These are phyloP conservation scores for Penicillium crustosum DNA, from an alignment of 2,329 filamentous ascomycete genomes.

Conservation along the genomic window DNA sequence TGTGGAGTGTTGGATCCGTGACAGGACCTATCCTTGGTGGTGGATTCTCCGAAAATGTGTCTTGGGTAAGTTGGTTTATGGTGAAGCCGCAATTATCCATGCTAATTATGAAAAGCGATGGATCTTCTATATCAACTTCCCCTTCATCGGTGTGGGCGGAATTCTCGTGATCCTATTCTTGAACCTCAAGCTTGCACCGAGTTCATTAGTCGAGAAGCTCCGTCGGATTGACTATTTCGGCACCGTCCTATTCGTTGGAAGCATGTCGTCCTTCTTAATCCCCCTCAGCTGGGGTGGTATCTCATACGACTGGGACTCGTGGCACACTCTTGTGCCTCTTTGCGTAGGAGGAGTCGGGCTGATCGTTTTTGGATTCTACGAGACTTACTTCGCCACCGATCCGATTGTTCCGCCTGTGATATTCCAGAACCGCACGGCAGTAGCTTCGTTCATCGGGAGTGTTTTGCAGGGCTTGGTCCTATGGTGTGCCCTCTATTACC, in stretches of 20 bases:
- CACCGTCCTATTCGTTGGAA: constrained; percentile 59
- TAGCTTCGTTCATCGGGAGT: constrained; percentile 54
- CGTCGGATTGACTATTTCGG: constrained; percentile 64
- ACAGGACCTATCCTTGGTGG: constrained; percentile 45
- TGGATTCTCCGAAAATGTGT: constrained; percentile 40
- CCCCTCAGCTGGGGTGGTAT: constrained; percentile 65
- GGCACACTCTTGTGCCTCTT: constrained; percentile 62
- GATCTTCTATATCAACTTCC: constrained; percentile 42
- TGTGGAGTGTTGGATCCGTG: constrained; percentile 44
- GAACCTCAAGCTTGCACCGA: constrained; percentile 51
- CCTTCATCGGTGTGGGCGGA: constrained; percentile 33
- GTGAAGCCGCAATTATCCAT: background rate
- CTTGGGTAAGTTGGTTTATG: constrained; percentile 34
- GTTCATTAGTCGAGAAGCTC: constrained; percentile 51
- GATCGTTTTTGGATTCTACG: constrained; percentile 55
- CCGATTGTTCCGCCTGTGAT: constrained; percentile 51
- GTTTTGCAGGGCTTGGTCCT: constrained; percentile 55
- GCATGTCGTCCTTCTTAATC: constrained; percentile 60
- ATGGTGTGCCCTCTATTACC: constrained; percentile 57
- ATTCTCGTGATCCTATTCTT: constrained; percentile 49
- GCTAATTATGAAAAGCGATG: constrained; percentile 25
- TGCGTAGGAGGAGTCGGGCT: constrained; percentile 56
- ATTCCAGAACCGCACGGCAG: constrained; percentile 49
- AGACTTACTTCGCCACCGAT: constrained; percentile 52
- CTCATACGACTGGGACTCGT: constrained; percentile 64